phyloP scores from a whole-genome alignment of 73 alveolate genomes.

The Breviolum minutum region DNA sequence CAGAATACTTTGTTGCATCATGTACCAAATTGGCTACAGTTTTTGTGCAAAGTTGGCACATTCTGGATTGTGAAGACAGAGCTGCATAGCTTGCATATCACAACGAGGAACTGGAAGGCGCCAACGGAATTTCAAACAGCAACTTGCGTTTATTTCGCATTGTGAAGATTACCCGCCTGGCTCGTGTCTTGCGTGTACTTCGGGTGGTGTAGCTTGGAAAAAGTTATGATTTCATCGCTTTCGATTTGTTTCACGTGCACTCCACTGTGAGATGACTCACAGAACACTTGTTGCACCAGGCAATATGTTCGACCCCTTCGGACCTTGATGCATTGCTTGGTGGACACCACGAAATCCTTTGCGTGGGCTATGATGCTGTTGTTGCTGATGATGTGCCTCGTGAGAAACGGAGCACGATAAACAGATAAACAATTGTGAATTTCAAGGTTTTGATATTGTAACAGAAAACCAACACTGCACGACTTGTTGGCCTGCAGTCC shows the following conservation, averaged over 20 bases:
- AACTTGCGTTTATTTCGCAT: conserved; percentile 58
- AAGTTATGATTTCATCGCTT: background rate
- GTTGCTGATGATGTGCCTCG: conserved; percentile 63
- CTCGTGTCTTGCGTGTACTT: conserved; percentile 71
- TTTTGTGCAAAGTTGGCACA: background rate
- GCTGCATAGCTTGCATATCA: background rate
- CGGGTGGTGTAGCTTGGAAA: conserved; percentile 46
- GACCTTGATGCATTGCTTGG: conserved; percentile 72
- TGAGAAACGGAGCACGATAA: too few species aligned
- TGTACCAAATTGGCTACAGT: background rate
- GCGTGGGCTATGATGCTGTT: conserved; percentile 53
- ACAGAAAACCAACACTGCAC: background rate
- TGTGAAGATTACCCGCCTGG: conserved; percentile 61
- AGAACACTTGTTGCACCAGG: background rate
- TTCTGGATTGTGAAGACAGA: background rate
- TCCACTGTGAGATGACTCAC: background rate
- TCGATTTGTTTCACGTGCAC: background rate
- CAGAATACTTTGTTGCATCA: too few species aligned
- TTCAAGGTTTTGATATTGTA: background rate
- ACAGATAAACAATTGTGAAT: background rate
- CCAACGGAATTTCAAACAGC: background rate
- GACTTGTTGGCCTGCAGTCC: background rate
- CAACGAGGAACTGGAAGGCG: conserved; percentile 1
- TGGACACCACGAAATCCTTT: conserved; percentile 62
- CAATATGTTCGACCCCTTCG: conserved; percentile 61